phyloP scores from a whole-genome alignment of 208 protist genomes.

The Crithidia sp. region DNA sequence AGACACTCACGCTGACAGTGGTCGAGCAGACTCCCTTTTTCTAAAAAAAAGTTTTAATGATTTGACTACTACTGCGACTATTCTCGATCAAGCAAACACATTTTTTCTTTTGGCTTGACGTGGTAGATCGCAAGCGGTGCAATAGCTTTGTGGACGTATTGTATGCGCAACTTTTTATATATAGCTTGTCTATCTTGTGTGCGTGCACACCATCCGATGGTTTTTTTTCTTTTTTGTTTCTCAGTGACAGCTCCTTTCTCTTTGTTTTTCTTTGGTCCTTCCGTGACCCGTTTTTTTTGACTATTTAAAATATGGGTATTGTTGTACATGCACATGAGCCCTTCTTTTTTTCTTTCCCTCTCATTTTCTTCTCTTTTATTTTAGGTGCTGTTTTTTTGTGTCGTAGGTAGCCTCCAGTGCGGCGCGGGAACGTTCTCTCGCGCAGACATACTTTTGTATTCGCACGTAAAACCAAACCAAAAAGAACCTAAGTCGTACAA shows the following conservation, averaged over 20 bases:
- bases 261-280: constrained; percentile 15
- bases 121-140: background rate
- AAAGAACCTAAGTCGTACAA: background rate
- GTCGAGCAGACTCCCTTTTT: constrained; percentile 7
- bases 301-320: background rate
- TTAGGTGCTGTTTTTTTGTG: background rate
- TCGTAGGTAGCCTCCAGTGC: background rate
- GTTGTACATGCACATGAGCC: constrained; percentile 1
- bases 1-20: constrained; percentile 4
- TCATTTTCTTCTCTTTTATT: constrained; percentile 7
- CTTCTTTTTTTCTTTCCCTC: constrained; percentile 11
- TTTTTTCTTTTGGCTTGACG: background rate
- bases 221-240: constrained; percentile 10
- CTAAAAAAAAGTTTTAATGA: background rate
- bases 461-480: background rate
- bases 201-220: background rate
- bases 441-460: background rate
- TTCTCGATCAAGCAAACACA: background rate
- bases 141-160: background rate
- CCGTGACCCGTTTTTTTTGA: constrained; percentile 9
- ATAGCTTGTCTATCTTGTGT: background rate
- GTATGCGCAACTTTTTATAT: no score
- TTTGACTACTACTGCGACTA: no score
- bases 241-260: constrained; percentile 7
- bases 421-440: background rate